Percentiles rank a stretch among this genome's conserved stretches.
Evolutionary conservation across 1,139 yeast species (phyloP).

Genomic region (Trichomonascaceae sp.): DNA sequence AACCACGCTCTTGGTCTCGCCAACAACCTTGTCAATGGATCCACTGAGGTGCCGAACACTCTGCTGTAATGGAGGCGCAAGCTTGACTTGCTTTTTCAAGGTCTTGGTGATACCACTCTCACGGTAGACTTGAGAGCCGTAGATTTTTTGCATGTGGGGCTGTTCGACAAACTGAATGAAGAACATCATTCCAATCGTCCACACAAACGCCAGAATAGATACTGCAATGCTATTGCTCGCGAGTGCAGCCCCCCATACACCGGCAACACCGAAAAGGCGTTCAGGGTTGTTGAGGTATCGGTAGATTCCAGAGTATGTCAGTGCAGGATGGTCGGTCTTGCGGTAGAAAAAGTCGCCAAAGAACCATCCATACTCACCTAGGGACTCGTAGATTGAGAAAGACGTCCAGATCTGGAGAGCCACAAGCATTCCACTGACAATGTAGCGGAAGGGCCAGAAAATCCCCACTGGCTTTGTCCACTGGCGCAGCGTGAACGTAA

Average conservation of each 20-base stretch:
- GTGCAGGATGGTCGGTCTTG: constrained; percentile 29
- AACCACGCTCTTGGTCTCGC: constrained; percentile 23
- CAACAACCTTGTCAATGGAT: constrained; percentile 27
- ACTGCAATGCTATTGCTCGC: constrained; percentile 50
- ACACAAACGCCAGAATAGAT: constrained; percentile 42
- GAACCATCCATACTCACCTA: constrained; percentile 83
- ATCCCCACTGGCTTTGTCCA: constrained; percentile 23
- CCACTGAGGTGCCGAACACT: constrained; percentile 23
- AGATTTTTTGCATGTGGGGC: constrained; percentile 66
- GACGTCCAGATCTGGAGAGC: constrained; percentile 63
- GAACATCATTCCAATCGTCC: constrained; percentile 57
- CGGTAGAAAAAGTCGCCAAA: constrained; percentile 79
- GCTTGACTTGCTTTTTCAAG: constrained; percentile 28
- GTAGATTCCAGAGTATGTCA: constrained; percentile 75
- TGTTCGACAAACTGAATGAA: constrained; percentile 67
- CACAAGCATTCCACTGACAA: constrained; percentile 42
- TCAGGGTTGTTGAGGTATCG: constrained; percentile 80
- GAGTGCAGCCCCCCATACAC: constrained; percentile 67
- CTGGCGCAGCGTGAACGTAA: constrained; percentile 26
- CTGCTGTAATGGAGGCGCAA: constrained; percentile 18
- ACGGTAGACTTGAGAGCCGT: constrained; percentile 42
- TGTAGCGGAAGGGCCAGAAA: constrained; percentile 40
- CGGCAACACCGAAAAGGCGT: constrained; percentile 68
- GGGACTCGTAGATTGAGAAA: constrained; percentile 53
- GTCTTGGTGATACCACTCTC: constrained; percentile 57